Evolutionary conservation across 306 rosid species (phyloP).

Genomic region (Gleditsia sinensis): DNA sequence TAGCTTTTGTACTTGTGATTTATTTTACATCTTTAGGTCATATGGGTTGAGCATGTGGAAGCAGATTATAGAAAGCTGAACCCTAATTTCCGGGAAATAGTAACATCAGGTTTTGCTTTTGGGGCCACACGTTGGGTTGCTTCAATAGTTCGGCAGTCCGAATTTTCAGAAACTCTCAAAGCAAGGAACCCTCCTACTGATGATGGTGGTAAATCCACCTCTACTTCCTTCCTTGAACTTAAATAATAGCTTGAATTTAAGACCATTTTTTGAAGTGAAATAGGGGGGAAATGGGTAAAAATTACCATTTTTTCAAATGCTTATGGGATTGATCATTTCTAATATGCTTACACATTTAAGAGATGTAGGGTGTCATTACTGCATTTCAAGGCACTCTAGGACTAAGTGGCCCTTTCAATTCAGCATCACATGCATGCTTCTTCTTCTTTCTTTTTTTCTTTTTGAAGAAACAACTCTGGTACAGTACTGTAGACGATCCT

Average conservation of each 20-base stretch:
- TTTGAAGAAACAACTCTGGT: too few species aligned
- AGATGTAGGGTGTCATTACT: too few species aligned
- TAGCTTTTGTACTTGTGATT: not conserved
- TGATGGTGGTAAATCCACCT: slow-evolving; percentile 32
- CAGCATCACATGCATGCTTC: too few species aligned
- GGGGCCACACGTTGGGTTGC: slow-evolving; percentile 63
- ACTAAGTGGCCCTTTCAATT: too few species aligned
- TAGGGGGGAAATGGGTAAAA: not conserved
- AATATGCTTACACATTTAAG: too few species aligned
- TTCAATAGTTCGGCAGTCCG: slow-evolving; percentile 37
- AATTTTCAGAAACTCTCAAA: slow-evolving; percentile 19
- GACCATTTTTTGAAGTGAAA: not conserved
- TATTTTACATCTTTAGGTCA: slow-evolving; percentile 33
- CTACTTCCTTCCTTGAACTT: not conserved
- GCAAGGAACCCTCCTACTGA: slow-evolving; percentile 13
- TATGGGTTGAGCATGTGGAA: slow-evolving; percentile 69
- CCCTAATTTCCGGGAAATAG: slow-evolving; percentile 27
- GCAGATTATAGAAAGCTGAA: slow-evolving; percentile 42
- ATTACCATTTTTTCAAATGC: not conserved
- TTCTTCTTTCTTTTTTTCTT: too few species aligned
- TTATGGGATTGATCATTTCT: too few species aligned
- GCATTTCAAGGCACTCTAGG: too few species aligned
- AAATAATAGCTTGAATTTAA: not conserved
- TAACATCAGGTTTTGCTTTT: slow-evolving; percentile 52
- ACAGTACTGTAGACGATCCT: too few species aligned